Evolutionary conservation across 2,329 filamentous ascomycete genomes (phyloP).

Genomic region (Balansia obtecta): DNA sequence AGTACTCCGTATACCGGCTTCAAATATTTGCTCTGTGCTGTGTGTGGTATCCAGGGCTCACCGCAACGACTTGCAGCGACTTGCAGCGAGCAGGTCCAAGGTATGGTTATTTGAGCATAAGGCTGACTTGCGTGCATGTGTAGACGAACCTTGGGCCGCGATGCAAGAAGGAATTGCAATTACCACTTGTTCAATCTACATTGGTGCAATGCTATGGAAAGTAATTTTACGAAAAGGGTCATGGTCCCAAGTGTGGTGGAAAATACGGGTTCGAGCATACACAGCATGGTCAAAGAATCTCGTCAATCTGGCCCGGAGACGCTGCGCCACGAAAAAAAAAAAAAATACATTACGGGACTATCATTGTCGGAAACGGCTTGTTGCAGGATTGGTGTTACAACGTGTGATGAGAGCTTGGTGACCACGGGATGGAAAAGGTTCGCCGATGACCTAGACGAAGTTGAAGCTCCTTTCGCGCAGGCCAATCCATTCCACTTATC

Average conservation of each 20-base stretch:
- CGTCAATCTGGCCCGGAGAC: background rate
- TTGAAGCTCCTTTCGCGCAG: background rate
- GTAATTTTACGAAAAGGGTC: background rate
- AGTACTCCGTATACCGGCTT: background rate
- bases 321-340: conserved; percentile 5
- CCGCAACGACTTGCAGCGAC: background rate
- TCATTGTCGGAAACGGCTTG: conserved; percentile 23
- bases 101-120: background rate
- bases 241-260: background rate
- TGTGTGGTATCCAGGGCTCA: background rate
- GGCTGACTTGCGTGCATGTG: background rate
- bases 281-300: background rate
- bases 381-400: conserved; percentile 17
- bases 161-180: conserved; percentile 1
- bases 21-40: background rate
- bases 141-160: background rate
- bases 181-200: conserved; percentile 2
- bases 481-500: background rate
- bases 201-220: background rate
- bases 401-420: background rate
- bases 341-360: conserved; percentile 20
- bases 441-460: background rate
- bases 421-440: background rate
- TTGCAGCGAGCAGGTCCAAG: background rate
- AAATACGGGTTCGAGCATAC: background rate